These are phyloP conservation scores for Linnemannia elongata DNA, from an alignment of 192 early-diverging fungal genomes.

Conservation along the genomic window DNA sequence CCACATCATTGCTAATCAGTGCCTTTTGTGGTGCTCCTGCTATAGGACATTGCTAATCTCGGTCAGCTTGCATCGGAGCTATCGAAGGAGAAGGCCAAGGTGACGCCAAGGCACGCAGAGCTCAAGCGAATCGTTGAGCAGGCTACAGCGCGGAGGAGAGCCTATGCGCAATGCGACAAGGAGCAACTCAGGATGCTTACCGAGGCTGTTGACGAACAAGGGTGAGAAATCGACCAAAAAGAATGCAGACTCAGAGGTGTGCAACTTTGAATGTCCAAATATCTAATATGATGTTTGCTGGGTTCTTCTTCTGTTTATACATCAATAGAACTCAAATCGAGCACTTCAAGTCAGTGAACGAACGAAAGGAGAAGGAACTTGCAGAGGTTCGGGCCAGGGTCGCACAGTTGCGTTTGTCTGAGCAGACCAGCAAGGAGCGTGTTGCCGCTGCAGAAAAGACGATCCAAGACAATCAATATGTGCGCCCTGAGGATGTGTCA, in stretches of 20 bases:
- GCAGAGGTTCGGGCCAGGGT: slow-evolving; percentile 30
- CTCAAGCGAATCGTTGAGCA: slow-evolving; percentile 24
- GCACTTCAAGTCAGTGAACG: slow-evolving; percentile 31
- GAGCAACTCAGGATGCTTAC: slow-evolving; percentile 42
- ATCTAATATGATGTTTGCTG: too few species aligned
- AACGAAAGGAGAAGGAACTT: slow-evolving; percentile 35
- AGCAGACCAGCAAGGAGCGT: slow-evolving; percentile 5
- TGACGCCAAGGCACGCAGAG: slow-evolving; percentile 24
- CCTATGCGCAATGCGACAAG: slow-evolving; percentile 45
- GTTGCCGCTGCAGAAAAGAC: slow-evolving; percentile 33
- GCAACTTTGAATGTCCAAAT: not conserved
- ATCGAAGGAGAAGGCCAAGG: slow-evolving; percentile 14
- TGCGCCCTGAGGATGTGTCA: slow-evolving; percentile 32
- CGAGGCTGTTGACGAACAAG: slow-evolving; percentile 51
- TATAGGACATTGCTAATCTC: slow-evolving; percentile 33
- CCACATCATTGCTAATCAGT: not conserved
- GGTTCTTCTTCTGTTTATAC: not conserved
- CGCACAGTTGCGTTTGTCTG: slow-evolving; percentile 26
- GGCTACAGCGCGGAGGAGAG: slow-evolving; percentile 26
- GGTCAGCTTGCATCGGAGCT: slow-evolving; percentile 5
- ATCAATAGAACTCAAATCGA: slow-evolving; percentile 31
- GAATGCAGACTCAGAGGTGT: not conserved
- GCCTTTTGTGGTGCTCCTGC: not conserved
- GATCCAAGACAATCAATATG: slow-evolving; percentile 40
- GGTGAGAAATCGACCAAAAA: slow-evolving; percentile 11